Percentiles rank a stretch among this genome's conserved stretches.
phyloP scores from a whole-genome alignment of 768 basidiomycete species.

The Hygrocybe punicea region DNA sequence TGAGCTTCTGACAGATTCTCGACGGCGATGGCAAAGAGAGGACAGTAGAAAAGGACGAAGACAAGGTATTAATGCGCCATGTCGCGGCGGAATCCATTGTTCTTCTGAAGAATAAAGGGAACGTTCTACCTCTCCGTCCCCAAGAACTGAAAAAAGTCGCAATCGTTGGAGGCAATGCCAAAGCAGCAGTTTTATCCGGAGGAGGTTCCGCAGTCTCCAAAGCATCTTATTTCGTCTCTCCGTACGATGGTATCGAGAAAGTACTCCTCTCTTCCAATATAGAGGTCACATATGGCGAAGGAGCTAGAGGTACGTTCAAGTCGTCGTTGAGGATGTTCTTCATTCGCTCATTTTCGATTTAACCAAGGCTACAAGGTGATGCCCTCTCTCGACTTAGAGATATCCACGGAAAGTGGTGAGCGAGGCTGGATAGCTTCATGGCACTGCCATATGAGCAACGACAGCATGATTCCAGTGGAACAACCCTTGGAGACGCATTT shows the following conservation, averaged over 20 bases:
- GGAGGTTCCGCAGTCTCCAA: slow-evolving; percentile 57
- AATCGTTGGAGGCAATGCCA: slow-evolving; percentile 63
- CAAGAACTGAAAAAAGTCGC: slow-evolving; percentile 45
- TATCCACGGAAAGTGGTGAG: no score
- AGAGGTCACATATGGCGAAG: no score
- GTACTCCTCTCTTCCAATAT: slow-evolving; percentile 5
- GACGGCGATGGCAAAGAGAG: slow-evolving; percentile 37
- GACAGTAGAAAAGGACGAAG: slow-evolving; percentile 44
- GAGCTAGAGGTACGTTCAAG: no score
- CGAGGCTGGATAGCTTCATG: no score
- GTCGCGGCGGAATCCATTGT: slow-evolving; percentile 56
- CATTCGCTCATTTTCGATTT: no score
- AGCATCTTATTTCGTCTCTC: slow-evolving; percentile 53
- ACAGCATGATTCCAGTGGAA: no score
- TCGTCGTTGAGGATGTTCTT: no score
- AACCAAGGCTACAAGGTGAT: no score
- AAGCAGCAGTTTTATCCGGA: slow-evolving; percentile 49
- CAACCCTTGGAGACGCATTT: no score
- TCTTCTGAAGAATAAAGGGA: slow-evolving; percentile 56
- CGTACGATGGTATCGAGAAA: slow-evolving; percentile 51
- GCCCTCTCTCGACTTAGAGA: no score
- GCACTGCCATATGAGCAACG: no score
- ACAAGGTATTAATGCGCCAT: slow-evolving; percentile 46
- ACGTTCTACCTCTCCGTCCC: slow-evolving; percentile 39
- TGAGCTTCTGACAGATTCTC: slow-evolving; percentile 27